Percentiles rank a stretch among this genome's conserved stretches.
Evolutionary conservation across 441 rosid species (phyloP).

Genomic region (Erysimum cheiri): DNA sequence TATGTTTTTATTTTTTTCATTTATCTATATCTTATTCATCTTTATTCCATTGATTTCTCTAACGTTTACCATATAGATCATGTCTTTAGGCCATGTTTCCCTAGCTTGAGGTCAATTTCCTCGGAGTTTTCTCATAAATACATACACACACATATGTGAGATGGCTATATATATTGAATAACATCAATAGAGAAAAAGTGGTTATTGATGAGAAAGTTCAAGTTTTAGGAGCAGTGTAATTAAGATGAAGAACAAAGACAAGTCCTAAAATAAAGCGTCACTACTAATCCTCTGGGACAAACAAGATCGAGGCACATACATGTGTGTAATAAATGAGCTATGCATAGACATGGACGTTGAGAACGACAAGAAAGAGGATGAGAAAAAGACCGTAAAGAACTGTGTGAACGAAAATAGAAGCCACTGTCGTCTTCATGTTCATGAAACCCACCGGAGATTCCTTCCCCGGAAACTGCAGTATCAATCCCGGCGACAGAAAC

Average conservation of each 20-base stretch:
- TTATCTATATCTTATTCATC: neutral
- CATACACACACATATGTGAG: neutral
- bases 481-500: conserved; percentile 71
- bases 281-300: neutral
- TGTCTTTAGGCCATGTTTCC: neutral
- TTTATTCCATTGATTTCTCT: neutral
- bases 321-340: conserved; percentile 29
- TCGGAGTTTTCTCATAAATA: neutral
- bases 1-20: too few relatives aligned
- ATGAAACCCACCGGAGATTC: conserved; percentile 69
- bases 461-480: conserved; percentile 76
- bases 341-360: conserved; percentile 65
- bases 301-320: conserved; percentile 30
- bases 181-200: neutral
- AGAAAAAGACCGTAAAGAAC: conserved; percentile 74
- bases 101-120: neutral
- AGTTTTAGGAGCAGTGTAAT: neutral
- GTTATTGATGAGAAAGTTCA: neutral
- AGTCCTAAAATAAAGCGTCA: conserved; percentile 1
- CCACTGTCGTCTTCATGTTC: conserved; percentile 85
- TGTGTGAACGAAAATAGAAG: conserved; percentile 71
- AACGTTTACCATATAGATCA: neutral
- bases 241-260: neutral
- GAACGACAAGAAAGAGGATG: conserved; percentile 68
- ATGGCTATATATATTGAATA: neutral